Base-by-base conservation (phyloP, 129 eudicot genomes). In the Heracleum sosnowskyi region DNA sequence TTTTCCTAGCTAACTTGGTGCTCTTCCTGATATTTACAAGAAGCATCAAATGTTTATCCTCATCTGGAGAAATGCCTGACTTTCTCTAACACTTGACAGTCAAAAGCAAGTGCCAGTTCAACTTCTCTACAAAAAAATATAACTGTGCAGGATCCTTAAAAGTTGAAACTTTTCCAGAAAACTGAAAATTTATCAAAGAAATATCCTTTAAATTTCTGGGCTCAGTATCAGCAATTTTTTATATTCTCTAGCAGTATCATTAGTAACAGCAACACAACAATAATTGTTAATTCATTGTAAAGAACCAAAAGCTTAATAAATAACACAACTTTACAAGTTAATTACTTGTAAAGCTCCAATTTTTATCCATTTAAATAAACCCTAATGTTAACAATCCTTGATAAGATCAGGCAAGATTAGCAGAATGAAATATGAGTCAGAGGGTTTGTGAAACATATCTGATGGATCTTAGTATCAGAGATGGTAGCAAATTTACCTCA, bases 41-140 rank as follows among this genome's bases (percentile, higher is more conserved):
- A 76, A 16, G 79, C 55, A 78, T 87, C 89, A 79, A 80, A 8
- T 86, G 83, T 37, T 78, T 88, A 63, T 85, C 90, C 81, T 78
- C 70, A 73, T 79, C 89, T 1, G 70, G 45, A 18, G 83, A 83
- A 49, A 79, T 60, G 78, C 81, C 86, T 49, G 73, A 73, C n/a
- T n/a, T n/a, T 70, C 42, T 70, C 46, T 31, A 24, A n/a, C 16
- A 42, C 57, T 73, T 41, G 24, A n/a, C 53, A 24, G 45, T 40
- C 26, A 16, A 24, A 72, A 72, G 36, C 76, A 40, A 24, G n/a
- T 24, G 12, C 17, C 12, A 72, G 20, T 55, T 69, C 11, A 72
- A 72, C 76, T 72, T 72, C 76, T 37, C 51, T 34, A 40, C 0
- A 4, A 26, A 10, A 22, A 5, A 5, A 22, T 40, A n/a, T 41